Conservation (phyloP, 495 filamentous ascomycete genomes). For the Penicillium parvum region DNA sequence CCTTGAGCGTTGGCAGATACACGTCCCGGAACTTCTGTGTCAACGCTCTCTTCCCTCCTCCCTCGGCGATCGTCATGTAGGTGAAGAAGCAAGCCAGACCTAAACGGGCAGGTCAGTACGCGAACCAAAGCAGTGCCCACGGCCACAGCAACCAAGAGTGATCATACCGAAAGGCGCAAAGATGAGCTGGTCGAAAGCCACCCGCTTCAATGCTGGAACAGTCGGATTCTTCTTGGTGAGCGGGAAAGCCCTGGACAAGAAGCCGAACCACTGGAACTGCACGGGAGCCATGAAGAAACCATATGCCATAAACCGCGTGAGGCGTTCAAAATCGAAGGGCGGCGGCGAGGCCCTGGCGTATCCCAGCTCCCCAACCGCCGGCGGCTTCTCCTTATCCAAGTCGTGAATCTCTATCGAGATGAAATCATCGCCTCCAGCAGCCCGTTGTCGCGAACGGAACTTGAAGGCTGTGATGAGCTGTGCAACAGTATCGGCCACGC, state of each 20-base stretch:
- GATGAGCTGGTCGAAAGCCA: conserved; percentile 89
- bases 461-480: conserved; percentile 86
- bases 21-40: conserved; percentile 85
- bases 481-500: conserved; percentile 91
- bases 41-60: conserved; percentile 77
- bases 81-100: conserved; percentile 87
- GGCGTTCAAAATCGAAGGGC: conserved; percentile 90
- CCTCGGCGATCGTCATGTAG: conserved; percentile 94
- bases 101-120: conserved; percentile 28
- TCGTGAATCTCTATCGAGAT: conserved; percentile 87
- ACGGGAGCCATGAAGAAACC: conserved; percentile 93
- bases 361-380: conserved; percentile 61
- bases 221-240: conserved; percentile 72
- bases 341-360: conserved; percentile 62
- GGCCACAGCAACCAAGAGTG: background rate
- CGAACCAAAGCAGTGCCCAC: too few species aligned
- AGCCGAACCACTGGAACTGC: conserved; percentile 95
- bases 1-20: conserved; percentile 89
- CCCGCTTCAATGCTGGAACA: conserved; percentile 78
- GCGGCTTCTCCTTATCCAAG: conserved; percentile 77
- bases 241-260: conserved; percentile 79
- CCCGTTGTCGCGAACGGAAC: conserved; percentile 55
- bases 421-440: conserved; percentile 59
- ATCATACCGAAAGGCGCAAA: conserved; percentile 82
- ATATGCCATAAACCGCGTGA: conserved; percentile 93